These are phyloP conservation scores for Actinomortierella ambigua DNA, from an alignment of 371 early-diverging fungal genomes.

Conservation along the genomic window DNA sequence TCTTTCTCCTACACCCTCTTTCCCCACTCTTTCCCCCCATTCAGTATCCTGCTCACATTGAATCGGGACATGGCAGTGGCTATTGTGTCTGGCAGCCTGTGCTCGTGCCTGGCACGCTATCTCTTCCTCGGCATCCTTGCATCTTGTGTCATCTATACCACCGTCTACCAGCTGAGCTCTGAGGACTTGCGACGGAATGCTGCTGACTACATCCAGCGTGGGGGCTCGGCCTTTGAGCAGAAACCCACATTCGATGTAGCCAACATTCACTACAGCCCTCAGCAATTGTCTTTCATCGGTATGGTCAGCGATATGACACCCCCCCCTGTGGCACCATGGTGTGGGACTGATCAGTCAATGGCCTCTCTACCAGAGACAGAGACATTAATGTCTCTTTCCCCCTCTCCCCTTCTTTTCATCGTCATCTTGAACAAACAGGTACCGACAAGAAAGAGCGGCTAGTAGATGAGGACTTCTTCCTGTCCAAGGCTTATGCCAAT, in stretches of 20 bases:
- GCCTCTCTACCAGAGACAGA: background rate
- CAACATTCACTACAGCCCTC: conserved; percentile 29
- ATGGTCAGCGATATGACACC: background rate
- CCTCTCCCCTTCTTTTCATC: background rate
- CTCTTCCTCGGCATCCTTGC: conserved; percentile 28
- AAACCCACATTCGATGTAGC: conserved; percentile 32
- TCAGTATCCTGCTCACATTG: no score
- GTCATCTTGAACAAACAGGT: no score
- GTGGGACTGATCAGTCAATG: no score
- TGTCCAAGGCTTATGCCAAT: conserved; percentile 66
- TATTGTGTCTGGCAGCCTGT: conserved; percentile 30
- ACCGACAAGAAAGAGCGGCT: conserved; percentile 6
- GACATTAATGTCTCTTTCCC: background rate
- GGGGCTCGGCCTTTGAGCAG: conserved; percentile 19
- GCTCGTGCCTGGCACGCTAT: conserved; percentile 39
- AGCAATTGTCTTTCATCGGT: conserved; percentile 1
- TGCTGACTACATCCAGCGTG: conserved; percentile 45
- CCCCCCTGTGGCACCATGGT: background rate
- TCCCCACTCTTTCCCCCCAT: background rate
- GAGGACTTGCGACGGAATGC: conserved; percentile 47
- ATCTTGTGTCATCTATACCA: conserved; percentile 31
- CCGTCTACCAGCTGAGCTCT: conserved; percentile 22
- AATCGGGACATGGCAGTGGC: conserved; percentile 31
- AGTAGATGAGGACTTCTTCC: conserved; percentile 54
- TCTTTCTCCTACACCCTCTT: background rate